Base-by-base conservation (phyloP, 139 green algal species). In the Picochlorum costavermella region DNA sequence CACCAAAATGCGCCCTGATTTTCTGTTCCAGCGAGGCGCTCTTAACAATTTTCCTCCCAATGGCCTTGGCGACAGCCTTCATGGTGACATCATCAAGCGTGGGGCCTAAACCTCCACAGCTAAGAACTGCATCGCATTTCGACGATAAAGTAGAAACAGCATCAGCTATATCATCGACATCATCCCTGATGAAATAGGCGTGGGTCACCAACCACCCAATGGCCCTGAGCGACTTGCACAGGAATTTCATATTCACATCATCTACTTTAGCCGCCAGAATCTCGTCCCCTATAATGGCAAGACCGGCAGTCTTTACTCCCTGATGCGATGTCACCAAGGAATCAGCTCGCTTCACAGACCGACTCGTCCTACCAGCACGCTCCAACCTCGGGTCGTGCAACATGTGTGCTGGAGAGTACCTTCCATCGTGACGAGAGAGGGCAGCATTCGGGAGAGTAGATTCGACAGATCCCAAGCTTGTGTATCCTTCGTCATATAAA, bases 401-500 rank as follows among this genome's bases (percentile, higher is more conserved):
- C 61, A 82, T 48, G 74, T 88, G 77, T 0, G 89, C 89, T 25
- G 89, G 88, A 9, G 82, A 81, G 65, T 75, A 93, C 44, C 11
- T 80, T 46, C 88, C 88, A 63, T 94, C 86, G 46, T 83, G 66
- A 16, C 73, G 74, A 6, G 55, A 45, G 49, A 96, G 74, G 1
- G 84, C 72, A 20, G 71, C 83, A 77, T 96, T 96, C 4, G 78
- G 84, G 6, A 71, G 25, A 2, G 90, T 96, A 75, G 89, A 90
- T 59, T 61, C 58, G 43, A 56, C 64, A 56, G 68, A 68, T 0
- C 90, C 89, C 3, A 96, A 50, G 5, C 77, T 89, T 11, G 90
- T 95, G 75, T 91, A 97, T 3, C 92, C 92, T 1, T 71, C 43
- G 71, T 96, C 85, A 72, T 97, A 97, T 6, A 97, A 83, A 12